Evolutionary conservation across 331 rosid species (phyloP).

Genomic region (Acacia pycnantha): DNA sequence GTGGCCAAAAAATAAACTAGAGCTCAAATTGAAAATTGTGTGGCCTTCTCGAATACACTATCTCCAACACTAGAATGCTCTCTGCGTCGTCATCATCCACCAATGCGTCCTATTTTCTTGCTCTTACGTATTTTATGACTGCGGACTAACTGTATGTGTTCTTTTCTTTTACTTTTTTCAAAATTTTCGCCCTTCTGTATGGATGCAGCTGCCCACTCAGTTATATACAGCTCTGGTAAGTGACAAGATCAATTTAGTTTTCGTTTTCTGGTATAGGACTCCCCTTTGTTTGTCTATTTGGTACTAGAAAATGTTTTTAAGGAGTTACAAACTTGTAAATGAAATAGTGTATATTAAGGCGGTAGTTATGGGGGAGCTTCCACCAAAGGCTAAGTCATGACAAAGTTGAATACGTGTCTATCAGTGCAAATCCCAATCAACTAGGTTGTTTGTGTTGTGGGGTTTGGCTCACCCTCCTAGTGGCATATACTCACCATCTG

Average conservation of each 20-base stretch:
- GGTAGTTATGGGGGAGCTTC: background rate
- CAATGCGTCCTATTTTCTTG: background rate
- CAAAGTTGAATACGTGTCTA: constrained; percentile 10
- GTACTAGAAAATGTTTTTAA: background rate
- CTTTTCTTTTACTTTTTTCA: background rate
- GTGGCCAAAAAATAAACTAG: background rate
- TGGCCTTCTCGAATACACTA: constrained; percentile 6
- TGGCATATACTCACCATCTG: background rate
- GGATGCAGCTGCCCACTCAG: constrained; percentile 87
- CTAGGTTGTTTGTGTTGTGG: background rate
- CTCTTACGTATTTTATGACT: background rate
- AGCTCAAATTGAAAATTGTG: background rate
- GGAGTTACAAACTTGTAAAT: background rate
- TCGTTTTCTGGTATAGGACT: background rate
- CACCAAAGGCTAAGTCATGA: background rate
- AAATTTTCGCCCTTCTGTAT: background rate
- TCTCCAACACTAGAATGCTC: background rate
- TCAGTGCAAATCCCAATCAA: background rate
- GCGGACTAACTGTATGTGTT: background rate
- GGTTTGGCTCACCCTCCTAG: background rate
- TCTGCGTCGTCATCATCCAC: background rate
- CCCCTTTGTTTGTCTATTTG: background rate
- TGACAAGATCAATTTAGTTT: background rate
- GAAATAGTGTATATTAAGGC: background rate
- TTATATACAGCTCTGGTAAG: constrained; percentile 92